Evolutionary conservation across 2,329 filamentous ascomycete genomes (phyloP), one percentile per base, ranked within the genome.

Genomic region (Fusarium sp.): DNA sequence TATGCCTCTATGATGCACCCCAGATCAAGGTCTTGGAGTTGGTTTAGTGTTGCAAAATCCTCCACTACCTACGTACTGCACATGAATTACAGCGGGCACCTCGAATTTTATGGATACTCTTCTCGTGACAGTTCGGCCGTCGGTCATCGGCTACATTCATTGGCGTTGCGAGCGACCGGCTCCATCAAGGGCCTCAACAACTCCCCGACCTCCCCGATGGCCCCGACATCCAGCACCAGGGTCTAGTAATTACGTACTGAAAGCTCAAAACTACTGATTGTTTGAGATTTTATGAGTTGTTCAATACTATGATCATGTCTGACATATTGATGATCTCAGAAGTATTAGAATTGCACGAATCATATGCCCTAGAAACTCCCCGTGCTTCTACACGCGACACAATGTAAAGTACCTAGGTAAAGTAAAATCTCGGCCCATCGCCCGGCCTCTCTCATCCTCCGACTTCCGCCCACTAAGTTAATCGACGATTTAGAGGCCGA

Each of bases 161-260:
- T 70, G 68, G 68, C 27, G 59, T 65, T 40, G 41, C 34, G n/a
- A 7, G 24, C 4, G 29, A 47, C 16, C 49, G 54, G 54, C 56
- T 57, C 67, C 63, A 55, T 70, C 60, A 55, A 56, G 45, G 43
- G 56, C 65, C n/a, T 34, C 30, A 45, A 45, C 56, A 71, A 71
- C 69, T 71, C 69, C 69, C 67, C 67, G 67, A 70, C 66, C 66
- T 70, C 67, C 67, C 69, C 67, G 65, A 69, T 59, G 58, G 67
- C 65, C 65, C 68, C 69, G 69, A 71, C 29, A 62, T 53, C 68
- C 68, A 56, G 48, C 49, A 49, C 63, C 38, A 41, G 58, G 64
- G 47, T 49, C 30, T n/a, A 13, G 27, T 46, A 30, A 64, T 68
- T 68, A 64, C 64, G 60, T 68, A 68, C 47, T 25, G 27, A n/a